Evolutionary conservation across 2,329 filamentous ascomycete genomes (phyloP).

Genomic region (Neonectria hederae): DNA sequence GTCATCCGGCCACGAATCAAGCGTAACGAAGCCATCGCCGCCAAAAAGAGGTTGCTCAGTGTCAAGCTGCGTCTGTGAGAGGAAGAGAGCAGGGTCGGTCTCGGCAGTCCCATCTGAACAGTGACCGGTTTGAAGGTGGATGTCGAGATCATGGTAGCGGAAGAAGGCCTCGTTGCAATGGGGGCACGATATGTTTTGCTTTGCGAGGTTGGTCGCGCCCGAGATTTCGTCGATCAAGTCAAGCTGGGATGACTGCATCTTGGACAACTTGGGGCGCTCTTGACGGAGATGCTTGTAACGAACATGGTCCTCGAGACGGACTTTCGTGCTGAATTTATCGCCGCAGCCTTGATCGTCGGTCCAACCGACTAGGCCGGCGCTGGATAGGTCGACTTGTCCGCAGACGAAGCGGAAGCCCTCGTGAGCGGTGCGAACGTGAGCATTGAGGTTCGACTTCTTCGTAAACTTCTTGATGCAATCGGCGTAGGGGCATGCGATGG

Average conservation of each 20-base stretch:
- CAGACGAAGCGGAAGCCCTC: conserved; percentile 83
- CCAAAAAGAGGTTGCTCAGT: conserved; percentile 35
- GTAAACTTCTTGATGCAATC: conserved; percentile 83
- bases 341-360: conserved; percentile 75
- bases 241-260: conserved; percentile 27
- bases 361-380: conserved; percentile 70
- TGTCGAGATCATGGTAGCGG: conserved; percentile 60
- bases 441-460: conserved; percentile 82
- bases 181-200: conserved; percentile 56
- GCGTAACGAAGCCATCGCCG: conserved; percentile 26
- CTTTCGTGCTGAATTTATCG: conserved; percentile 78
- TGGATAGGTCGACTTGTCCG: conserved; percentile 70
- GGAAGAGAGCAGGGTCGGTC: conserved; percentile 36
- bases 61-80: conserved; percentile 35
- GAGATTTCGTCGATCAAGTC: conserved; percentile 56
- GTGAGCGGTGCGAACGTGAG: conserved; percentile 81
- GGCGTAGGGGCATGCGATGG: conserved; percentile 70
- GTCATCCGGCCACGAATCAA: conserved; percentile 37
- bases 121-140: conserved; percentile 53
- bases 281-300: conserved; percentile 80
- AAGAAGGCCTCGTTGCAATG: conserved; percentile 59
- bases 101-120: conserved; percentile 8
- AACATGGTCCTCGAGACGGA: conserved; percentile 83
- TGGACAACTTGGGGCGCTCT: conserved; percentile 52
- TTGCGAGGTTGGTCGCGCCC: conserved; percentile 52